These are phyloP conservation scores for Phytophthora sansomeana DNA, from an alignment of 352 stramenopile genomes.

Conservation along the genomic window DNA sequence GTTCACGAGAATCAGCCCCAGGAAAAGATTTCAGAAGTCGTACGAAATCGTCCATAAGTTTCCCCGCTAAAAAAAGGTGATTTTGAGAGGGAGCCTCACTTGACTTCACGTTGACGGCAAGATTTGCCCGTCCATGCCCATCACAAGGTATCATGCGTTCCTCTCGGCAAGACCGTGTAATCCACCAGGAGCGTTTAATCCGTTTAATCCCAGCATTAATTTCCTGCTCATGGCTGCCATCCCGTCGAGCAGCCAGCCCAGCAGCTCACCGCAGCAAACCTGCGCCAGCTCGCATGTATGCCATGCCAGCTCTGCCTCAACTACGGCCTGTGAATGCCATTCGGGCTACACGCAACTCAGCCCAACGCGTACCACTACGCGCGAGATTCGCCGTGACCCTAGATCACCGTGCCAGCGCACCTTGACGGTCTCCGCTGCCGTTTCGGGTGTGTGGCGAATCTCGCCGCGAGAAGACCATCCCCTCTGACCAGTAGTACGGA, in stretches of 20 bases:
- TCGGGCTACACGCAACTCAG: background rate
- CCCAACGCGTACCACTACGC: constrained; percentile 24
- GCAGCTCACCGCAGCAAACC: constrained; percentile 9
- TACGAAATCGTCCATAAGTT: too few species aligned
- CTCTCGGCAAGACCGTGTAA: background rate
- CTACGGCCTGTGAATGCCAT: background rate
- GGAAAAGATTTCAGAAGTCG: too few species aligned
- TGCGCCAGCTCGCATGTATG: background rate
- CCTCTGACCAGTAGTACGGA: constrained; percentile 13
- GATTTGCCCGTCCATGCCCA: background rate
- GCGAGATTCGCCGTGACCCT: constrained; percentile 20
- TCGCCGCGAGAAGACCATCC: constrained; percentile 7
- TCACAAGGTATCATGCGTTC: background rate
- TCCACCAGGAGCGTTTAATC: constrained; percentile 8
- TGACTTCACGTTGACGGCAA: background rate
- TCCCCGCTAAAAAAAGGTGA: too few species aligned
- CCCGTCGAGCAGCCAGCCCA: background rate
- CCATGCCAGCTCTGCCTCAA: background rate
- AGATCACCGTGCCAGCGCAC: background rate
- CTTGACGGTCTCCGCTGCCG: constrained; percentile 12
- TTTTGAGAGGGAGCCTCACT: too few species aligned
- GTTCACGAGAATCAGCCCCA: too few species aligned
- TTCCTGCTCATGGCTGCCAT: background rate
- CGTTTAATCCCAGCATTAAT: constrained; percentile 8
- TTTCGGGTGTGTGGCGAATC: constrained; percentile 18